Base-by-base conservation (phyloP, 768 basidiomycete species). In the Tylopilus sp. region DNA sequence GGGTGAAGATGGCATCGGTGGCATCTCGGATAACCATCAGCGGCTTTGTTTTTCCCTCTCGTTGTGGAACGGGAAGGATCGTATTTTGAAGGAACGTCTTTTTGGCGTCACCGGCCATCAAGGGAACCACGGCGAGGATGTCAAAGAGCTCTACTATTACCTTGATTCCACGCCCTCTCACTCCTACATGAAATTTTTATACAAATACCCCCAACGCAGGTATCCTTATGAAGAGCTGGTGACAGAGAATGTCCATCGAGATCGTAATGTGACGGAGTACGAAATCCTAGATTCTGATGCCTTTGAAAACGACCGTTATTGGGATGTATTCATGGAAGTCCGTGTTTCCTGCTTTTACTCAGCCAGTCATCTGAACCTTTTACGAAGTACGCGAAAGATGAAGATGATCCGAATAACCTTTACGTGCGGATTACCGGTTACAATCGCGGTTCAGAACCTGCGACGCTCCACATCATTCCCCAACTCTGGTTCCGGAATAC, bases 151-250 rank as follows among this genome's bases (percentile, higher is more conserved):
- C 26, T 99, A 99, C 71, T 99, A 96, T 69, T 99, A 99, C 71
- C 82, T 99, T 55, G 97, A 98, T 70, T 96, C 92, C 33, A 98
- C 97, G 1, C 97, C 97, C 33, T 98, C 97, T 2, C 97, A 99
- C 65, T 97, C 95, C 7, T 99, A 98, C 80, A 98, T 99, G 97
- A 99, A 99, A 71, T 98, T 92, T 72, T 75, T 98, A 52, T 99
- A 99, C 83, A 99, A 99, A 70, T 99, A 99, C 62, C 95, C 97
- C 13, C 97, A 99, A 69, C 78, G 84, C 62, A 76, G 79, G 30
- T 99, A 81, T 71, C 97, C 97, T 1, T 99, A 99, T 71, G 95
- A 98, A 64, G 83, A 96, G 55, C 83, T 99, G 49, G 88, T 97
- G 13, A 72, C 77, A 42, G 94, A 99, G 74, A 95, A 87, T 66